Percentiles rank a stretch among this genome's conserved stretches.
Evolutionary conservation across 106 monocot genomes (phyloP).

Genomic region (Apostasia shenzhenica): DNA sequence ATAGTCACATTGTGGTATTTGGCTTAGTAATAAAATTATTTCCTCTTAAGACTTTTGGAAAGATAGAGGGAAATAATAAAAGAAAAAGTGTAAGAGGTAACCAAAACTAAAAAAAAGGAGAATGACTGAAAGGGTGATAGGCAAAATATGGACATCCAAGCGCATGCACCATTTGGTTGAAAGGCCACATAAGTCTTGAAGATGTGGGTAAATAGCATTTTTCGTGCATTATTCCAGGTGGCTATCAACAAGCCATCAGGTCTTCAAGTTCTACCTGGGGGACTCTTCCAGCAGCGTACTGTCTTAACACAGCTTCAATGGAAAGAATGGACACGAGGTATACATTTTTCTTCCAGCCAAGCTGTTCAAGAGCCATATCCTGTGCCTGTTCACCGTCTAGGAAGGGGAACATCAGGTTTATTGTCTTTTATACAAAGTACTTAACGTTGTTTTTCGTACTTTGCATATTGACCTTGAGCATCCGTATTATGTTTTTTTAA

Average conservation of each 20-base stretch:
- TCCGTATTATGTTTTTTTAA: too few relatives aligned
- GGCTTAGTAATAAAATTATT: too few relatives aligned
- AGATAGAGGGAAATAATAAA: too few relatives aligned
- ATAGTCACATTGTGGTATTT: too few relatives aligned
- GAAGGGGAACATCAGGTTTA: constrained; percentile 95
- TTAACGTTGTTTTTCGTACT: too few relatives aligned
- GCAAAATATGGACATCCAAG: not conserved
- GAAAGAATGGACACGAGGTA: constrained; percentile 29
- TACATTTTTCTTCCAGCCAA: constrained; percentile 3
- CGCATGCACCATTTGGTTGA: not conserved
- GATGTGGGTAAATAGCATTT: not conserved
- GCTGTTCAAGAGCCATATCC: constrained; percentile 29
- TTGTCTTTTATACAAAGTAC: not conserved
- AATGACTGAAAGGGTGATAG: not conserved
- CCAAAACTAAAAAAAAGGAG: not conserved
- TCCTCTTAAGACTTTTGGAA: too few relatives aligned
- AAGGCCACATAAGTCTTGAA: not conserved
- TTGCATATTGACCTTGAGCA: too few relatives aligned
- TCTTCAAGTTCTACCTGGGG: constrained; percentile 93
- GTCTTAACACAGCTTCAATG: constrained; percentile 81
- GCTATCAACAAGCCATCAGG: constrained; percentile 91
- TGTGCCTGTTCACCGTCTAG: constrained; percentile 82
- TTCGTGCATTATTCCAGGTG: constrained; percentile 31
- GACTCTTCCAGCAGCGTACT: constrained; percentile 93
- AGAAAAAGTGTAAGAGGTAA: too few relatives aligned